Evolutionary conservation across 257 asterid genomes (phyloP), one percentile per base, ranked within the genome.

Genomic region (Rehmannia glutinosa): DNA sequence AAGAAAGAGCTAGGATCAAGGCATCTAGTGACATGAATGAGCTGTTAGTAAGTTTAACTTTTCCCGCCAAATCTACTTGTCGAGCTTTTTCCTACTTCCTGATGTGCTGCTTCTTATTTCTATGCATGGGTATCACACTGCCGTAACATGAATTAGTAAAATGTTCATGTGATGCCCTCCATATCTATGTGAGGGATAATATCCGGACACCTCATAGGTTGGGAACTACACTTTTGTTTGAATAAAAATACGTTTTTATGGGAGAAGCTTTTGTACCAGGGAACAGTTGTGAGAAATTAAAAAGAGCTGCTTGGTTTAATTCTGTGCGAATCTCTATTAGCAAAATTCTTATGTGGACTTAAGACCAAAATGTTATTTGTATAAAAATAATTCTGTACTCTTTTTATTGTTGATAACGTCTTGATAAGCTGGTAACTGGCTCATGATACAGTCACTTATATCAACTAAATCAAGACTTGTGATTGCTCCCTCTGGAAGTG

Each of bases 1-100:
- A 90, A 84, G 98, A 92, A 83, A 87, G 95, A 78, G 98, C 97
- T 57, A 85, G 98, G 76, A 80, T 92, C 70, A 84, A 81, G 75
- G 98, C 96, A 69, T 92, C 97, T 61, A 90, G 98, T 83, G 97
- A 92, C 86, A 87, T 92, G 98, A 92, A 92, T 71, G 97, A 92
- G 83, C 81, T 92, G 70, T 73, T 92, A 75, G 98, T 92, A 78
- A 83, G 91, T 84, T 66, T 28, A 19, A 56, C 33, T 56, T 25
- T 63, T 28, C 23, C 30, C 65, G 50, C 15, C 49, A 58, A 49
- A 45, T 43, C 45, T 39, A 19, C 69, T 33, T 25, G 66, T 66
- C 10, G 41, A 21, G 57, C 49, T 42, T 62, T 57, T 74, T 62
- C 73, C 55, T 60, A 24, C 45, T 68, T 63, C 67, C 11, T 45